A percentile compares a stretch with the other conserved stretches of the same genome.
These are phyloP conservation scores for Tubosaeta sp. DNA, from an alignment of 768 basidiomycete species.

Conservation along the genomic window DNA sequence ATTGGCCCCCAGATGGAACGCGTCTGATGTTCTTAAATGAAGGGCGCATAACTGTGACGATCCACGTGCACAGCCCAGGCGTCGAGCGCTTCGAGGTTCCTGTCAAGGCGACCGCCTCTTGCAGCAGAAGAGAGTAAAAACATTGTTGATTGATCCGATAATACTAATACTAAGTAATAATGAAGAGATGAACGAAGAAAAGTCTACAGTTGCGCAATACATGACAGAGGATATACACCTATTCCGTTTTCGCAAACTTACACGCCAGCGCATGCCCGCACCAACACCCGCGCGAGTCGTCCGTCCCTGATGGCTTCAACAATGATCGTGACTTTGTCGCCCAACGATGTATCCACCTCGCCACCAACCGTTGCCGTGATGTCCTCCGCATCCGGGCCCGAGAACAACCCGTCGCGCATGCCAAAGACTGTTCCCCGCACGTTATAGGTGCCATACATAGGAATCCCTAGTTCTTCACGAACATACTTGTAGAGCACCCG, in stretches of 20 bases:
- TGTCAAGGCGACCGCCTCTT: no score
- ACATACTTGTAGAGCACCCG: conserved; percentile 75
- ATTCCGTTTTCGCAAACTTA: not conserved
- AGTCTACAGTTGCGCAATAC: not conserved
- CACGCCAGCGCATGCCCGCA: conserved; percentile 41
- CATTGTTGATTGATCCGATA: not conserved
- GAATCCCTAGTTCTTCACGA: conserved; percentile 63
- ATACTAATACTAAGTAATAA: not conserved
- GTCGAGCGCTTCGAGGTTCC: not conserved
- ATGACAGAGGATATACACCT: not conserved
- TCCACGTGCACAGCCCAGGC: not conserved
- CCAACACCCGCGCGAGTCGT: conserved; percentile 56
- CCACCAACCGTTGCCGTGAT: conserved; percentile 30
- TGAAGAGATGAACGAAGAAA: not conserved
- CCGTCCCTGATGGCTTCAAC: conserved; percentile 80
- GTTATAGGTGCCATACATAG: conserved; percentile 80
- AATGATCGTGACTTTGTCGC: conserved; percentile 68
- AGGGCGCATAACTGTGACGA: not conserved
- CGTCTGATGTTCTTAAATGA: not conserved
- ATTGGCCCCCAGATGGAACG: not conserved
- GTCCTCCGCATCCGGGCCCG: conserved; percentile 28
- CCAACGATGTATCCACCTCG: conserved; percentile 49
- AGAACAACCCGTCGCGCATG: conserved; percentile 26
- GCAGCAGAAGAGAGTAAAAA: not conserved
- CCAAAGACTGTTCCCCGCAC: conserved; percentile 56